These are phyloP conservation scores for Xylariaceae sp. DNA, from an alignment of 2,329 filamentous ascomycete species.

Conservation along the genomic window DNA sequence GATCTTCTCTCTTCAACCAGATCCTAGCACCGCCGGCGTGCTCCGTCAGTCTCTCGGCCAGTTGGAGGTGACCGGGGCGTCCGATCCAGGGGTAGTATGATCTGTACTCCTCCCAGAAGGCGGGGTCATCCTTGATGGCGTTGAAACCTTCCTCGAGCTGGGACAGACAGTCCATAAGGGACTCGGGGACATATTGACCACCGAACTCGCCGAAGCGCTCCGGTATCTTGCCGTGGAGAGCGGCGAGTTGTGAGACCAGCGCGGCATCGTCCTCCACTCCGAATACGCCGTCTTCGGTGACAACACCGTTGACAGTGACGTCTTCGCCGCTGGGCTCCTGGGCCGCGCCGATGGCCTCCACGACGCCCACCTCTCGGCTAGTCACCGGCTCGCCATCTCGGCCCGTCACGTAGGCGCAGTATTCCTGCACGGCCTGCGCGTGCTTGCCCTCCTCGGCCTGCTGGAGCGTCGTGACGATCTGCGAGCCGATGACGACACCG, in stretches of 20 bases:
- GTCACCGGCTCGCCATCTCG: conserved; percentile 35
- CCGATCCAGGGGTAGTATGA: conserved; percentile 98
- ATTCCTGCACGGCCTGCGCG: conserved; percentile 73
- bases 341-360: conserved; percentile 60
- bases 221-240: conserved; percentile 73
- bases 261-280: conserved; percentile 46
- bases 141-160: conserved; percentile 91
- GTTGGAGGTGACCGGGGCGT: conserved; percentile 83
- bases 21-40: conserved; percentile 89
- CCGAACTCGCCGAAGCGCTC: conserved; percentile 93
- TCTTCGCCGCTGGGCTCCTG: conserved; percentile 52
- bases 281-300: too few relatives aligned
- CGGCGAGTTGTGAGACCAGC: conserved; percentile 77
- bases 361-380: conserved; percentile 62
- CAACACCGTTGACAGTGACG: conserved; percentile 63
- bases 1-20: conserved; percentile 95
- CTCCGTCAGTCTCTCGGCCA: conserved; percentile 82
- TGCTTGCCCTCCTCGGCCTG: conserved; percentile 61
- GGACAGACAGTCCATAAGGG: conserved; percentile 91
- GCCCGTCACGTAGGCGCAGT: conserved; percentile 65
- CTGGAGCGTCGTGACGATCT: conserved; percentile 79
- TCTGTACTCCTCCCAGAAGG: conserved; percentile 95
- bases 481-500: conserved; percentile 92
- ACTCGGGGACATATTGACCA: conserved; percentile 95
- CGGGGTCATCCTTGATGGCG: conserved; percentile 75